Evolutionary conservation across 352 stramenopile species (phyloP), one percentile per base, ranked within the genome.

Genomic region (Globisporangium perplexum): DNA sequence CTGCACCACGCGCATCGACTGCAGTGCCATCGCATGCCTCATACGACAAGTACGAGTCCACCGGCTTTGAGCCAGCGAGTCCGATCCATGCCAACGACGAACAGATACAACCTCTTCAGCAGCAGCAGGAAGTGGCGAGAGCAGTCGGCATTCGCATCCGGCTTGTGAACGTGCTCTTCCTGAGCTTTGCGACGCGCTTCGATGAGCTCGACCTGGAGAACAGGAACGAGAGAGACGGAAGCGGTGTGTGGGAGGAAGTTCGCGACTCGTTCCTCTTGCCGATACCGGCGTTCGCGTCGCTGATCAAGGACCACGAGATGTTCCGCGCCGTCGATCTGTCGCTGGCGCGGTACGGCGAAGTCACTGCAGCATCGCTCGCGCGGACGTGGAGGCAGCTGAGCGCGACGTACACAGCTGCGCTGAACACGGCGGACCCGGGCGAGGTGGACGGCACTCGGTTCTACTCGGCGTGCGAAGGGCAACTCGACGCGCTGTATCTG

Each of bases 101-200:
- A n/a, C n/a, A n/a, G n/a, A n/a, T n/a, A n/a, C n/a, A n/a, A n/a
- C n/a, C n/a, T n/a, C n/a, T n/a, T n/a, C n/a, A n/a, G n/a, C n/a
- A n/a, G n/a, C n/a, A n/a, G n/a, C n/a, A n/a, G n/a, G n/a, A 12
- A 35, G 7, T 17, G 22, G 26, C 38, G 20, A 50, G 5, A 18
- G 31, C 18, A n/a, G n/a, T n/a, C 51, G 23, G 31, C 11, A 18
- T 20, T 5, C 38, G 36, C 26, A 48, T 59, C n/a, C 53, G 45
- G 0, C 53, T 59, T 24, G 35, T 53, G 45, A 53, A 59, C 22
- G 53, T 59, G n/a, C 31, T 59, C 17, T 54, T 60, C 22, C 28
- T 35, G 46, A 60, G 46, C 18, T 60, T 42, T 17, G 10, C 12
- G 15, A n/a, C 20, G 36, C 54, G 30, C 2, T 60, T 60, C 14